These are phyloP conservation scores for Mortierella hygrophila DNA, from an alignment of 192 early-diverging fungal genomes.

Conservation along the genomic window DNA sequence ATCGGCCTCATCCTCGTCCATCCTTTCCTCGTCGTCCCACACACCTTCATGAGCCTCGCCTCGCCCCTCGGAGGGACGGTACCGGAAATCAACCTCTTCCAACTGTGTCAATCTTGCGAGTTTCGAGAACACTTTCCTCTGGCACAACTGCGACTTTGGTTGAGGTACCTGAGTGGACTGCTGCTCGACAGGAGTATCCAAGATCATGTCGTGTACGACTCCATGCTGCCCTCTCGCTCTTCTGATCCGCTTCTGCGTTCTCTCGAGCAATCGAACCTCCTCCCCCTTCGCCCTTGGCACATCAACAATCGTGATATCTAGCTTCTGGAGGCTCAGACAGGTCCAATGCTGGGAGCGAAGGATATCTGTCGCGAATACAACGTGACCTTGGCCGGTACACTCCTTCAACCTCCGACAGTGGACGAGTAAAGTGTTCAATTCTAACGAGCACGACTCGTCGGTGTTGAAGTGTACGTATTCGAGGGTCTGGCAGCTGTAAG, in stretches of 20 bases:
- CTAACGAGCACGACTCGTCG: background rate
- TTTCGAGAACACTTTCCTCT: background rate
- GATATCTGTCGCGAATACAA: background rate
- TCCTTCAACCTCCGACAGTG: background rate
- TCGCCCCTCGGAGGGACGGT: too few species aligned
- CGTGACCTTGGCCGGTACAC: background rate
- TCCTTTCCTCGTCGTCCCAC: too few species aligned
- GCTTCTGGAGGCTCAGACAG: background rate
- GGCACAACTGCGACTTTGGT: background rate
- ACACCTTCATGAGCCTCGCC: too few species aligned
- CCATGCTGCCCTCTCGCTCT: background rate
- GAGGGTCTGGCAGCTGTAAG: background rate
- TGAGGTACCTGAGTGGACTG: background rate
- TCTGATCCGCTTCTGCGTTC: background rate
- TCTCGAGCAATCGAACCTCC: background rate
- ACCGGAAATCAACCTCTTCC: background rate
- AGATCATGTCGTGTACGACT: background rate
- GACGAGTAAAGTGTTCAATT: background rate
- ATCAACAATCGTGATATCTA: background rate
- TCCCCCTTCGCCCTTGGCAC: background rate
- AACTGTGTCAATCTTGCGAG: background rate
- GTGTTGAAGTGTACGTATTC: background rate
- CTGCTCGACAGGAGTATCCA: background rate
- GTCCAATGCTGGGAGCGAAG: background rate
- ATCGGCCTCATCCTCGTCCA: too few species aligned